Conservation (phyloP, 441 rosid species). For the Metrosideros polymorpha region DNA sequence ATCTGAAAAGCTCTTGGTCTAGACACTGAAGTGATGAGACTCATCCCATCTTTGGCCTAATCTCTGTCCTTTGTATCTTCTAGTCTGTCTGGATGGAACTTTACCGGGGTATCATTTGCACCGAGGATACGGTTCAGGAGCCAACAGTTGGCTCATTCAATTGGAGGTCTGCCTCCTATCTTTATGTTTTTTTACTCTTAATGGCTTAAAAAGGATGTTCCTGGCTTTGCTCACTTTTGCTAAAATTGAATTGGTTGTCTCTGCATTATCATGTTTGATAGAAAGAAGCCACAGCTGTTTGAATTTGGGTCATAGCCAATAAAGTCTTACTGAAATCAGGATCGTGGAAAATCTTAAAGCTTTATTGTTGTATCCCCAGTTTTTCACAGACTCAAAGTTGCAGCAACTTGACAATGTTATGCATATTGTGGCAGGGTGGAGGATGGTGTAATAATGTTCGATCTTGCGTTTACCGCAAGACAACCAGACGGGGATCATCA, state of each 20-base stretch:
- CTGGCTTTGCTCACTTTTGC: not conserved
- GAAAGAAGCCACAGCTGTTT: not conserved
- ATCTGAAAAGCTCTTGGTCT: not conserved
- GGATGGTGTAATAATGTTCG: not conserved
- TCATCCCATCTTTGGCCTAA: not conserved
- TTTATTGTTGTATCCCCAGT: not conserved
- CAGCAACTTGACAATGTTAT: not conserved
- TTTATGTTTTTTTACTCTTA: not conserved
- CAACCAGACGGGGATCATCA: not conserved
- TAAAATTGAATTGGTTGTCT: not conserved
- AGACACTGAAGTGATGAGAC: not conserved
- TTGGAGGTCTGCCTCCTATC: not conserved
- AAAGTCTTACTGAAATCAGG: not conserved
- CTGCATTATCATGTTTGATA: not conserved
- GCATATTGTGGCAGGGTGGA: not conserved
- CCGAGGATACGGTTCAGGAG: constrained; percentile 2
- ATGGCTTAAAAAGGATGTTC: not conserved
- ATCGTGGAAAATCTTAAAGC: not conserved
- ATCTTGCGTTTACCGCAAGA: not conserved
- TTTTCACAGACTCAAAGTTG: not conserved
- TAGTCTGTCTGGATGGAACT: constrained; percentile 7
- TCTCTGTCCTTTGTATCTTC: not conserved
- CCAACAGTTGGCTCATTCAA: constrained; percentile 7
- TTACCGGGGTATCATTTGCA: constrained; percentile 6
- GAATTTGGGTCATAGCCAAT: not conserved